Conservation (phyloP, 148 eudicot species). For the Rhododendron ferrugineum region DNA sequence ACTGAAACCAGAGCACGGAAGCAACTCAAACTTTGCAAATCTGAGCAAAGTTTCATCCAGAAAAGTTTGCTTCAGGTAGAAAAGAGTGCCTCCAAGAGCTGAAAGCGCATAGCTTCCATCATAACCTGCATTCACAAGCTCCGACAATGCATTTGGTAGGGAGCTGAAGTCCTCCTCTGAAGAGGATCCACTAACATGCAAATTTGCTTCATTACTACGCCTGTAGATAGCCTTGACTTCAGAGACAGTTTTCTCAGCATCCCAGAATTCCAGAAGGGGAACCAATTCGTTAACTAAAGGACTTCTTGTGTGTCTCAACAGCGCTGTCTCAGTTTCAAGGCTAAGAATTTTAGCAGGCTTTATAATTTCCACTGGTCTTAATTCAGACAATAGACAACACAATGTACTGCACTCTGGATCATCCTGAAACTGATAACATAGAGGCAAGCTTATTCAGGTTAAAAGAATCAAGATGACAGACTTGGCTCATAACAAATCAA, state of each 20-base stretch:
- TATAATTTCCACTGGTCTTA: slow-evolving; percentile 89
- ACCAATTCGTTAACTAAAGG: slow-evolving; percentile 77
- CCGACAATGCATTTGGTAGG: slow-evolving; percentile 56
- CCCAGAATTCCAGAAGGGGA: slow-evolving; percentile 85
- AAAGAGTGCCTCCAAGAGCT: slow-evolving; percentile 87
- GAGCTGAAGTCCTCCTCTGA: slow-evolving; percentile 26
- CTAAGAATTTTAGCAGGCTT: slow-evolving; percentile 81
- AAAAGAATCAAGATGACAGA: not conserved
- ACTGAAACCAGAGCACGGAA: slow-evolving; percentile 63
- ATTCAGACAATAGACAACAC: slow-evolving; percentile 71
- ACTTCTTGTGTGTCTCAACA: slow-evolving; percentile 73
- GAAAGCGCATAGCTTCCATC: slow-evolving; percentile 74
- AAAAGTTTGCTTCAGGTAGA: slow-evolving; percentile 87
- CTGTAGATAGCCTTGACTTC: slow-evolving; percentile 65
- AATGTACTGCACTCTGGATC: slow-evolving; percentile 82
- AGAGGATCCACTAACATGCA: slow-evolving; percentile 16
- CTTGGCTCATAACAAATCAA: not conserved
- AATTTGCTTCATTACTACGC: slow-evolving; percentile 19
- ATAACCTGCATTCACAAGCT: slow-evolving; percentile 46
- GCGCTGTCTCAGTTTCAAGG: slow-evolving; percentile 72
- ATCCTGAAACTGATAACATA: slow-evolving; percentile 63
- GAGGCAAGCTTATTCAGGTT: slow-evolving; percentile 17
- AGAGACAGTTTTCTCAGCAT: slow-evolving; percentile 66
- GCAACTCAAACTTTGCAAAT: slow-evolving; percentile 84
- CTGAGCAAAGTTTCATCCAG: slow-evolving; percentile 79